phyloP scores from a whole-genome alignment of 192 early-diverging fungal genomes.

The Podila verticillata region DNA sequence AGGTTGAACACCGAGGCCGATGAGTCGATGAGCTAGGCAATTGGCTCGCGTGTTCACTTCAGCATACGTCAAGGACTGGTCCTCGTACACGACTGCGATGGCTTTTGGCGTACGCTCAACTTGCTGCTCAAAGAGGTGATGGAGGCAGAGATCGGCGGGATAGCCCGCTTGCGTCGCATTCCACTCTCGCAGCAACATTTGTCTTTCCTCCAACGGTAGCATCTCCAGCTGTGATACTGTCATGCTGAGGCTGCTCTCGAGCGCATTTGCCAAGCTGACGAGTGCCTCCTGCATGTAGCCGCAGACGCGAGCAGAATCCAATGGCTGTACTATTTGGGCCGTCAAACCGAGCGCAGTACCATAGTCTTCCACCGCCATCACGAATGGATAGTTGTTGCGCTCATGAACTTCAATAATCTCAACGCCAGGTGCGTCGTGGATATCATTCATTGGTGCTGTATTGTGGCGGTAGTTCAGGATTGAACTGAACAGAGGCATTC shows the following conservation, averaged over 20 bases:
- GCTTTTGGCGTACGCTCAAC: neutral
- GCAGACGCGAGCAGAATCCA: neutral
- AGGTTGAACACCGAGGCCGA: no score
- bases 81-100: constrained; percentile 3
- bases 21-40: no score
- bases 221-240: neutral
- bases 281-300: constrained; percentile 15
- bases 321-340: neutral
- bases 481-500: constrained; percentile 5
- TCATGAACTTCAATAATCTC: neutral
- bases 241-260: neutral
- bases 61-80: constrained; percentile 3
- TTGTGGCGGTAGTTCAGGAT: constrained; percentile 12
- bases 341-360: neutral
- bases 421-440: no score
- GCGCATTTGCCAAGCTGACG: neutral
- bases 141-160: constrained; percentile 1
- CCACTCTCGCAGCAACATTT: neutral
- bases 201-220: neutral
- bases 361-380: neutral
- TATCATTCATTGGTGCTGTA: neutral
- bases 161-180: neutral
- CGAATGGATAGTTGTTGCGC: constrained; percentile 13
- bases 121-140: constrained; percentile 13
- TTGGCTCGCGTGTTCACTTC: no score